Conservation (phyloP, 306 rosid genomes). For the Pueraria montana region DNA sequence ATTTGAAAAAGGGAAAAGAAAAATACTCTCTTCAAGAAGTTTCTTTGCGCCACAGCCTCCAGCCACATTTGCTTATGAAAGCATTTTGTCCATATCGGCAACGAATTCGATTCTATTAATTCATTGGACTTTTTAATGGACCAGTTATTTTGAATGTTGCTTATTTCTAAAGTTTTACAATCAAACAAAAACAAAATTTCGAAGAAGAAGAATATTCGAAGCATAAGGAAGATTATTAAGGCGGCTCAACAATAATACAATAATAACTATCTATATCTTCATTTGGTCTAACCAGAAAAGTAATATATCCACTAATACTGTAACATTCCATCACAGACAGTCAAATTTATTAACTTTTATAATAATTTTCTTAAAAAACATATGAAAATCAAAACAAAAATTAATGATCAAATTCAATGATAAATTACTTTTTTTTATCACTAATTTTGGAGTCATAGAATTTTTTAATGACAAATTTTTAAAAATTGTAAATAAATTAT, state of each 20-base stretch:
- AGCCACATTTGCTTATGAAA: conserved; percentile 43
- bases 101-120: background rate
- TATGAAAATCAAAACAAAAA: background rate
- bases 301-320: background rate
- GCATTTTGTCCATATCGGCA: conserved; percentile 41
- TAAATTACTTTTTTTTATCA: no score
- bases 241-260: conserved; percentile 27
- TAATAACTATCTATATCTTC: background rate
- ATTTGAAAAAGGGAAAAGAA: background rate
- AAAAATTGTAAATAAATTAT: no score
- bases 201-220: conserved; percentile 44
- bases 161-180: background rate
- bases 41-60: conserved; percentile 27
- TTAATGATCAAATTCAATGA: no score
- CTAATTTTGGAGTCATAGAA: no score
- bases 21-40: background rate
- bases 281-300: background rate
- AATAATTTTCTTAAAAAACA: background rate
- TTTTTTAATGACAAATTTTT: no score
- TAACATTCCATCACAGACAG: background rate
- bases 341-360: background rate
- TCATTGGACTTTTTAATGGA: conserved; percentile 6
- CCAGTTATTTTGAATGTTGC: conserved; percentile 22
- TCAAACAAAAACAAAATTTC: conserved; percentile 35
- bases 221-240: conserved; percentile 14